Conservation (phyloP, 164 flowering plant genomes). For the Vitis cinerea region DNA sequence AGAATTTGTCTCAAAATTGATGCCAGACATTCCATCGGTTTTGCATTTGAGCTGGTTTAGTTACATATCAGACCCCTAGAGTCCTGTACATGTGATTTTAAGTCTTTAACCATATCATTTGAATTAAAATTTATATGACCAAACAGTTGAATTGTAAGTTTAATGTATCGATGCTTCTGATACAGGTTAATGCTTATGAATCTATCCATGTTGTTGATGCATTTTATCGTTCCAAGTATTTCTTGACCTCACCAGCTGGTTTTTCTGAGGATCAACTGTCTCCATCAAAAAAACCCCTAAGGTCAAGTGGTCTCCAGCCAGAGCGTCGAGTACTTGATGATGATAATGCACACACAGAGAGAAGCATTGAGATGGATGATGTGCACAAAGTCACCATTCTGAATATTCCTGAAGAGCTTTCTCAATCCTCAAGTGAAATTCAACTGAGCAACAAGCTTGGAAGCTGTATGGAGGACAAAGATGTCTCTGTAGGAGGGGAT, state of each 20-base stretch:
- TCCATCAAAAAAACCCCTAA: constrained; percentile 10
- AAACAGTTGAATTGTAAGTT: neutral
- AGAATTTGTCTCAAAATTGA: neutral
- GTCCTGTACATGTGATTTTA: too few species aligned
- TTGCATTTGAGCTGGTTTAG: neutral
- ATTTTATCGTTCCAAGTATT: constrained; percentile 69
- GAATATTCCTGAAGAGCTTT: constrained; percentile 48
- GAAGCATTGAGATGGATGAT: constrained; percentile 21
- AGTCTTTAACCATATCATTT: too few species aligned
- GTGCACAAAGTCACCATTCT: constrained; percentile 76
- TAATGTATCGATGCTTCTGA: constrained; percentile 9
- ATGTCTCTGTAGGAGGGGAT: constrained; percentile 12
- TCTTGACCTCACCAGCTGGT: constrained; percentile 40
- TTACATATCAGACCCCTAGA: too few species aligned
- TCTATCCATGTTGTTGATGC: constrained; percentile 67
- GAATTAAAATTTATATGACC: neutral
- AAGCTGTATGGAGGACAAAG: constrained; percentile 17
- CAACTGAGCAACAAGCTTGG: constrained; percentile 15
- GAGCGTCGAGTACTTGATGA: constrained; percentile 18
- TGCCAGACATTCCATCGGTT: neutral
- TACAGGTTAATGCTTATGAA: constrained; percentile 81
- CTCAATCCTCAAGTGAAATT: constrained; percentile 20
- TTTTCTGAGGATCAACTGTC: constrained; percentile 18
- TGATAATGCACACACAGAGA: constrained; percentile 16
- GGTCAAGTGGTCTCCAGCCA: constrained; percentile 13